Percentiles rank a stretch among this genome's conserved stretches.
Conservation (phyloP, 169 alveolate species). For the Plasmodium berghei region DNA sequence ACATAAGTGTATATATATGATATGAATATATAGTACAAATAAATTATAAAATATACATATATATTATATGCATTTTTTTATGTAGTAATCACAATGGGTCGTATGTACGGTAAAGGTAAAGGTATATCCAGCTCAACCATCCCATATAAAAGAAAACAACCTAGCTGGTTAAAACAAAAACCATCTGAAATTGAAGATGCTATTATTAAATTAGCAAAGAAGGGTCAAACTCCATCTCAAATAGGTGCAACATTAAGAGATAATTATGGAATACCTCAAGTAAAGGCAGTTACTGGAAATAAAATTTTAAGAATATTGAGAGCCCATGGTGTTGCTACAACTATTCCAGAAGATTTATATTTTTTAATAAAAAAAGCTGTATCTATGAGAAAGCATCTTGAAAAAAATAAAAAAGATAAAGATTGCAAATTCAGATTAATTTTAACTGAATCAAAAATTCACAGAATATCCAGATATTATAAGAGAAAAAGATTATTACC, state of each 20-base stretch:
- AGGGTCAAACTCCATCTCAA: conserved; percentile 98
- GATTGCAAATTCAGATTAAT: conserved; percentile 97
- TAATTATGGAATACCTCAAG: conserved; percentile 98
- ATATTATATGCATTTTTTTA: background rate
- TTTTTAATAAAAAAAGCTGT: conserved; percentile 98
- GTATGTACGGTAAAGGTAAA: conserved; percentile 94
- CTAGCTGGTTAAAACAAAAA: conserved; percentile 97
- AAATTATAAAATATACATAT: background rate
- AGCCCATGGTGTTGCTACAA: conserved; percentile 97
- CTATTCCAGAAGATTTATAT: conserved; percentile 99
- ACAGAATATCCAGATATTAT: conserved; percentile 98
- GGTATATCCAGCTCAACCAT: conserved; percentile 95
- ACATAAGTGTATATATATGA: too few relatives aligned
- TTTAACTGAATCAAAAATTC: conserved; percentile 98
- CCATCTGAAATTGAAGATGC: conserved; percentile 95
- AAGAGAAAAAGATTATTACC: conserved; percentile 96
- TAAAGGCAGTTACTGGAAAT: conserved; percentile 95
- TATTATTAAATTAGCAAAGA: conserved; percentile 97
- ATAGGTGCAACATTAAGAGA: conserved; percentile 99
- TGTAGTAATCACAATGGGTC: conserved; percentile 87
- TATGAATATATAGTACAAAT: too few relatives aligned
- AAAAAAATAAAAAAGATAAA: conserved; percentile 96
- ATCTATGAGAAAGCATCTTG: conserved; percentile 98
- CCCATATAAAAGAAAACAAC: conserved; percentile 97
- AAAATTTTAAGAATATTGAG: conserved; percentile 97